Conservation (phyloP, 2,329 filamentous ascomycete genomes). For the Botrytis squamosa region DNA sequence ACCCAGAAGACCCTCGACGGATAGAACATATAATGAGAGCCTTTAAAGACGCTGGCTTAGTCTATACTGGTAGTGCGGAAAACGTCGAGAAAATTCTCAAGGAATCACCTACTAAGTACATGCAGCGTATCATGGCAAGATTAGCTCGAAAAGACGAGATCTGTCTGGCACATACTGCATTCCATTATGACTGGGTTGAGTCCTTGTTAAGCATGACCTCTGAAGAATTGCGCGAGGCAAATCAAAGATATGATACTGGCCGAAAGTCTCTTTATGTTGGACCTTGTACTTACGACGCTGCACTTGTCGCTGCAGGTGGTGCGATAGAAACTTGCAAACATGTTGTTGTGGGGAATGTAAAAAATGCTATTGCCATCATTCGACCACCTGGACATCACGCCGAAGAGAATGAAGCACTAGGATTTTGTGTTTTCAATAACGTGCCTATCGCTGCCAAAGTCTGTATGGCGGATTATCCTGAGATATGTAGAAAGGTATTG, state of each 20-base stretch:
- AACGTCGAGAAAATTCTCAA: conserved; percentile 53
- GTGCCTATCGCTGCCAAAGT: conserved; percentile 89
- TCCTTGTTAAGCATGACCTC: conserved; percentile 53
- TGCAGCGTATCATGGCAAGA: conserved; percentile 76
- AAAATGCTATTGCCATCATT: conserved; percentile 94
- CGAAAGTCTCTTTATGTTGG: conserved; percentile 83
- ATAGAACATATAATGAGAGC: conserved; percentile 93
- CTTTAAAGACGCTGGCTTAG: conserved; percentile 76
- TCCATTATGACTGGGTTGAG: conserved; percentile 78
- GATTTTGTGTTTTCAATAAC: conserved; percentile 98
- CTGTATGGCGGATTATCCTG: conserved; percentile 78
- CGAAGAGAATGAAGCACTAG: conserved; percentile 80
- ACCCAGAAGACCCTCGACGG: conserved; percentile 89
- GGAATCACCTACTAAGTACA: conserved; percentile 57
- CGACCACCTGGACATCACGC: conserved; percentile 94
- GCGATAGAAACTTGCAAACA: conserved; percentile 94
- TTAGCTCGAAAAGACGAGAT: conserved; percentile 79
- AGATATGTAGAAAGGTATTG: conserved; percentile 80
- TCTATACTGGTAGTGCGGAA: conserved; percentile 60
- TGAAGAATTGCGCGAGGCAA: conserved; percentile 67
- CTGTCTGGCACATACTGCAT: conserved; percentile 71
- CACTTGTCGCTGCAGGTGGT: conserved; percentile 81
- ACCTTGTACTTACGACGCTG: conserved; percentile 75
- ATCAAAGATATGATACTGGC: conserved; percentile 58
- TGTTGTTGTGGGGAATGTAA: conserved; percentile 79